phyloP scores from a whole-genome alignment of 2,329 filamentous ascomycete species.

The Microascus cirrosus region DNA sequence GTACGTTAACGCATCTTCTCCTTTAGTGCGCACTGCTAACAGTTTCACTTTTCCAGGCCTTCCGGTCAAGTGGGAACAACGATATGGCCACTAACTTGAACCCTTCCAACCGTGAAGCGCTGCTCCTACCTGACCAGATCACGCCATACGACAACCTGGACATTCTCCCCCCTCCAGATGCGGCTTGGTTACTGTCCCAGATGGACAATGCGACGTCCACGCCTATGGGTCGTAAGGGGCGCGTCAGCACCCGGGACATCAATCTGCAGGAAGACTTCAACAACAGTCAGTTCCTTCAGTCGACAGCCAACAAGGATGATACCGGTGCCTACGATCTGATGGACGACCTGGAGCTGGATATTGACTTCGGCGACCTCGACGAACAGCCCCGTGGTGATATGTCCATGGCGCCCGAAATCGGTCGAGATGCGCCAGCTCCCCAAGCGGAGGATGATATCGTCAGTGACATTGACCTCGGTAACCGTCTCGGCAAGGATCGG shows the following conservation, averaged over 20 bases:
- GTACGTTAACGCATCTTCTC: slow-evolving; percentile 33
- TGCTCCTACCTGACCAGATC: slow-evolving; percentile 84
- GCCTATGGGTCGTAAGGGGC: slow-evolving; percentile 44
- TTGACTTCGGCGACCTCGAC: slow-evolving; percentile 67
- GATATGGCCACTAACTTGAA: slow-evolving; percentile 80
- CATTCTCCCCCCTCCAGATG: slow-evolving; percentile 74
- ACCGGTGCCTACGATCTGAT: slow-evolving; percentile 42
- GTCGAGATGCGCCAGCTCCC: slow-evolving; percentile 69
- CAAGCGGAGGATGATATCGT: slow-evolving; percentile 58
- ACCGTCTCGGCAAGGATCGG: slow-evolving; percentile 41
- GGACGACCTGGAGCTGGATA: slow-evolving; percentile 59
- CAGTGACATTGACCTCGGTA: slow-evolving; percentile 49
- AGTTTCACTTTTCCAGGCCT: slow-evolving; percentile 54
- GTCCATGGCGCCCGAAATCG: slow-evolving; percentile 64
- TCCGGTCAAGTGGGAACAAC: slow-evolving; percentile 87
- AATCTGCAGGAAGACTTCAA: slow-evolving; percentile 59
- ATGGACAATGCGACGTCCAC: slow-evolving; percentile 45
- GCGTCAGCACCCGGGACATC: slow-evolving; percentile 51
- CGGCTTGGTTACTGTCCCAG: slow-evolving; percentile 71
- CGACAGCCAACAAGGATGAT: slow-evolving; percentile 47
- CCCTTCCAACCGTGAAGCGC: slow-evolving; percentile 70
- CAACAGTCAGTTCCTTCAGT: slow-evolving; percentile 72
- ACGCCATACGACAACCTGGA: slow-evolving; percentile 79
- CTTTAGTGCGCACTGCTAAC: slow-evolving; percentile 2
- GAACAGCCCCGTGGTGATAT: slow-evolving; percentile 43